phyloP scores from a whole-genome alignment of 2,329 filamentous ascomycete species.

The Trichophyton verrucosum region DNA sequence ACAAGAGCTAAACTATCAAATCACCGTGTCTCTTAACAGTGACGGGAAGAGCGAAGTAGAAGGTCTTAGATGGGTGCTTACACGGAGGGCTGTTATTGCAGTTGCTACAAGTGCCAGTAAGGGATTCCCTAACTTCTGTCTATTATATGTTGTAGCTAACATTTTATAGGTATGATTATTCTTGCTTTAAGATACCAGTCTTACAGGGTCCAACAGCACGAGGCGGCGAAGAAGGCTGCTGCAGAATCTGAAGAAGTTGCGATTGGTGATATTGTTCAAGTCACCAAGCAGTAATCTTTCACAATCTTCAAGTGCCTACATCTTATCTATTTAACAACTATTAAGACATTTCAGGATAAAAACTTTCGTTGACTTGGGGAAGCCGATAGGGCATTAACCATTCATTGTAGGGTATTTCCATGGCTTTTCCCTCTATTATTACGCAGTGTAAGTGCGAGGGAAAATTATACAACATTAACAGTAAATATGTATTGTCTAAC shows the following conservation, averaged over 20 bases:
- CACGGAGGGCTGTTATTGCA: conserved; percentile 50
- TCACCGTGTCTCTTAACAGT: conserved; percentile 77
- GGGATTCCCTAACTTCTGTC: conserved; percentile 9
- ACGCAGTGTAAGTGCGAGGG: neutral
- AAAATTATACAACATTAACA: neutral
- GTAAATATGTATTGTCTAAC: neutral
- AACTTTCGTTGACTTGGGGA: no score
- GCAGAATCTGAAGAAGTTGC: neutral
- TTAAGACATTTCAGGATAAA: neutral
- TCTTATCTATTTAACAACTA: neutral
- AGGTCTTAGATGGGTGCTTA: conserved; percentile 73
- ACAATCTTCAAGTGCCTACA: neutral
- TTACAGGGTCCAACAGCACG: conserved; percentile 25
- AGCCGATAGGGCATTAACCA: no score
- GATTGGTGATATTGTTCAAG: conserved; percentile 2
- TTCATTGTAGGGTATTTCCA: no score
- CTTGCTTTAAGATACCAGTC: conserved; percentile 36
- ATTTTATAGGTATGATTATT: conserved; percentile 35
- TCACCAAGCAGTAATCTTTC: neutral
- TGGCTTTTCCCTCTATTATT: no score
- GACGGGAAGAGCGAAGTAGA: conserved; percentile 90
- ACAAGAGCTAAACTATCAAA: conserved; percentile 92
- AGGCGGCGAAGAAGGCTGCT: conserved; percentile 24
- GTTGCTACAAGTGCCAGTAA: conserved; percentile 41
- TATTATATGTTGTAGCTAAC: neutral